Percentiles rank a stretch among this genome's conserved stretches.
phyloP scores from a whole-genome alignment of 1,284 basidiomycete genomes.

The Tilletia indica region DNA sequence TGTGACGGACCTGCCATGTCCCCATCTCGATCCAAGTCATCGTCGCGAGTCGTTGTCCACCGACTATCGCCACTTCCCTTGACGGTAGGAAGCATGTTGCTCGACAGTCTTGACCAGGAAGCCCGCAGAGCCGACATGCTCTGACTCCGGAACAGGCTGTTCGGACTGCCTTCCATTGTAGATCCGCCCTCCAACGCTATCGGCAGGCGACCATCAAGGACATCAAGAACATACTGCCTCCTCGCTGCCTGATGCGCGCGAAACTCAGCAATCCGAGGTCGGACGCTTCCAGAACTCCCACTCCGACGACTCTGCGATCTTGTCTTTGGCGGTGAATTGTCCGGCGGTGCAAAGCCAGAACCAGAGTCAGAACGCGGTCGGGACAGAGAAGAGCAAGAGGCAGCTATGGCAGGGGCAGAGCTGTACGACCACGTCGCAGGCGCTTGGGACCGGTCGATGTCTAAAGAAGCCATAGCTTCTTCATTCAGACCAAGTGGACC shows the following conservation, averaged over 20 bases:
- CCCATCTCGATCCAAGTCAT: not conserved
- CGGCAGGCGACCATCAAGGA: not conserved
- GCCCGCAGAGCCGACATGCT: conserved; percentile 1
- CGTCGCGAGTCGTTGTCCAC: not conserved
- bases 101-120: not conserved
- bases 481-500: too few relatives aligned
- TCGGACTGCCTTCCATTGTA: not conserved
- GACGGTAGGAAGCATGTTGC: not conserved
- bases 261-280: conserved; percentile 1
- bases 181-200: not conserved
- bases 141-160: not conserved
- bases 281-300: not conserved
- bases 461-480: too few relatives aligned
- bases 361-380: not conserved
- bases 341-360: not conserved
- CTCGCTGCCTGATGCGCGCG: conserved; percentile 1
- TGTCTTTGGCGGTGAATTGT: not conserved
- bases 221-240: not conserved
- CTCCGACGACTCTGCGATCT: not conserved
- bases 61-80: not conserved
- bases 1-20: not conserved
- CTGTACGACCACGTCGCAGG: not conserved
- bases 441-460: too few relatives aligned
- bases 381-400: not conserved
- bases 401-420: not conserved